Percentiles rank a stretch among this genome's conserved stretches.
phyloP scores from a whole-genome alignment of 2,329 filamentous ascomycete genomes.

The Akanthomyces uredinophilus region DNA sequence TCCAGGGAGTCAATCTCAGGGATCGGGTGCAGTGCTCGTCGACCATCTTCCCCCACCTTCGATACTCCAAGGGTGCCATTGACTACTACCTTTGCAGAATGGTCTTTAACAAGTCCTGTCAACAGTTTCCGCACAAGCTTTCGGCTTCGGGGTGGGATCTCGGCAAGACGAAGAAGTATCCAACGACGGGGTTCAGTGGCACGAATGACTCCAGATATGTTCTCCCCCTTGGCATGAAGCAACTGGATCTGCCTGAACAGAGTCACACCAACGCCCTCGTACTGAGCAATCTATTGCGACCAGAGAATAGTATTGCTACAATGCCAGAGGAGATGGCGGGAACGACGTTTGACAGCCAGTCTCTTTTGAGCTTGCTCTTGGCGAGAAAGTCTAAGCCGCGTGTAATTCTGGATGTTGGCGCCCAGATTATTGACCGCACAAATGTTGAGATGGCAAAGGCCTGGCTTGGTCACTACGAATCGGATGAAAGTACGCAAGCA shows the following conservation, averaged over 20 bases:
- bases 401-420: slow-evolving; percentile 67
- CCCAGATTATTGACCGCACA: slow-evolving; percentile 59
- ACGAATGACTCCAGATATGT: slow-evolving; percentile 58
- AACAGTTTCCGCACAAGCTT: slow-evolving; percentile 59
- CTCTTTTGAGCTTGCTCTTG: slow-evolving; percentile 33
- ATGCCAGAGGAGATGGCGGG: not conserved
- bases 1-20: slow-evolving; percentile 53
- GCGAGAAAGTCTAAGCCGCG: slow-evolving; percentile 29
- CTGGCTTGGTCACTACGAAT: slow-evolving; percentile 42
- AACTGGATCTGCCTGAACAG: slow-evolving; percentile 30
- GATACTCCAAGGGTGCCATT: slow-evolving; percentile 47
- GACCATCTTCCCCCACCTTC: slow-evolving; percentile 49
- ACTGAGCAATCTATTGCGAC: slow-evolving; percentile 50
- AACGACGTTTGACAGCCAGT: slow-evolving; percentile 23
- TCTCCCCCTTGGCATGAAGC: slow-evolving; percentile 48
- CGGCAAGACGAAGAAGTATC: slow-evolving; percentile 39
- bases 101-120: slow-evolving; percentile 57
- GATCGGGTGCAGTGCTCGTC: slow-evolving; percentile 44
- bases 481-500: slow-evolving; percentile 16
- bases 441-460: slow-evolving; percentile 48
- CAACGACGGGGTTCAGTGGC: slow-evolving; percentile 63
- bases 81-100: slow-evolving; percentile 58
- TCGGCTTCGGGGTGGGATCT: slow-evolving; percentile 66
- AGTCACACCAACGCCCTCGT: slow-evolving; percentile 65
- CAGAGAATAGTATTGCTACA: slow-evolving; percentile 41